Percentiles rank a stretch among this genome's conserved stretches.
These are phyloP conservation scores for Osmozyma mogii DNA, from an alignment of 805 yeast genomes.

Conservation along the genomic window DNA sequence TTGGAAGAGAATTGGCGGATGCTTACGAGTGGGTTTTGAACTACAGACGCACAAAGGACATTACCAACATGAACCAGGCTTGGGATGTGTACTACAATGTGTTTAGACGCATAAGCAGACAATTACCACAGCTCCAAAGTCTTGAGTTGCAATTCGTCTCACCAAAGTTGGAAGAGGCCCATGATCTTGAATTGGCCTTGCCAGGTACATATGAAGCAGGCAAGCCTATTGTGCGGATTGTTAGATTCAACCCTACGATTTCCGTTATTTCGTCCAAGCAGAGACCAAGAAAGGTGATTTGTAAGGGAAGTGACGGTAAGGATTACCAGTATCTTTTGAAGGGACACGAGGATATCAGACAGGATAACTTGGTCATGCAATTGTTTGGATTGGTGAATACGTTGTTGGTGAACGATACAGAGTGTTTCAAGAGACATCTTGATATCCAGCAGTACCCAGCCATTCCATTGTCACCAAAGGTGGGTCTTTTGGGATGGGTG, in stretches of 20 bases:
- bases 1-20: conserved; percentile 86
- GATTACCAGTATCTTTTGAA: conserved; percentile 76
- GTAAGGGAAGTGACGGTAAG: conserved; percentile 87
- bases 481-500: conserved; percentile 97
- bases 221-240: conserved; percentile 64
- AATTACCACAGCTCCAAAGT: conserved; percentile 77
- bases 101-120: conserved; percentile 83
- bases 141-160: conserved; percentile 90
- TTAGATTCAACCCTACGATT: conserved; percentile 72
- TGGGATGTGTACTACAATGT: conserved; percentile 97
- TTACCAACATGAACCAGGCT: conserved; percentile 86
- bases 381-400: conserved; percentile 93
- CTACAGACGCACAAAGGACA: conserved; percentile 77
- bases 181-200: conserved; percentile 76
- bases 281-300: conserved; percentile 78
- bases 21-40: conserved; percentile 92
- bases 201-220: conserved; percentile 93
- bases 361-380: conserved; percentile 97
- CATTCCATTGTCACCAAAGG: conserved; percentile 91
- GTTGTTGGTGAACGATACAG: conserved; percentile 79
- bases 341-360: conserved; percentile 97
- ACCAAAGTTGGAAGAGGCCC: conserved; percentile 75
- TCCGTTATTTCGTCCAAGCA: conserved; percentile 91
- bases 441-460: conserved; percentile 90
- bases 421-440: conserved; percentile 91